Conservation (phyloP, 2,329 filamentous ascomycete genomes). For the Cercospora nicotianae region DNA sequence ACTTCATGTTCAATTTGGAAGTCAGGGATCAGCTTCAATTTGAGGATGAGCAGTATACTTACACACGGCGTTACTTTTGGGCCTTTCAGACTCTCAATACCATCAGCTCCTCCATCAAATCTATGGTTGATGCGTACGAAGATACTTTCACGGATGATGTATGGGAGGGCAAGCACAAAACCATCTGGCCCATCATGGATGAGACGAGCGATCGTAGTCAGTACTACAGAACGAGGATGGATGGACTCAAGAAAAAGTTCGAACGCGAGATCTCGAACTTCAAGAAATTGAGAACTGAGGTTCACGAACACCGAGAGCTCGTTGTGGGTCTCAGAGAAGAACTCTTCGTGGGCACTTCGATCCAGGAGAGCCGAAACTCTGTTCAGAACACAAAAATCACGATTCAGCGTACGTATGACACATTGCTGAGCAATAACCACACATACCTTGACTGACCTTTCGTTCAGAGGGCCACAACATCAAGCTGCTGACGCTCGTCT, state of each 20-base stretch:
- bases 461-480: no score
- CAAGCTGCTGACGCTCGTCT: slow-evolving; percentile 60
- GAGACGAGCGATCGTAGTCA: slow-evolving; percentile 48
- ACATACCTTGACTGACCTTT: no score
- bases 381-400: slow-evolving; percentile 57
- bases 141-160: slow-evolving; percentile 61
- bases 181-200: slow-evolving; percentile 57
- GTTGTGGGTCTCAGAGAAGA: slow-evolving; percentile 61
- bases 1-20: slow-evolving; percentile 60
- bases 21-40: slow-evolving; percentile 61
- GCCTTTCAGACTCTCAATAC: slow-evolving; percentile 62
- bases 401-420: slow-evolving; percentile 46
- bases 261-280: slow-evolving; percentile 55
- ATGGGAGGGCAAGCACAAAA: slow-evolving; percentile 57
- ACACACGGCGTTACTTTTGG: slow-evolving; percentile 63
- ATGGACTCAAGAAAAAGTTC: slow-evolving; percentile 50
- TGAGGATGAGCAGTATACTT: slow-evolving; percentile 62
- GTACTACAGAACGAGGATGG: slow-evolving; percentile 54
- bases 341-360: slow-evolving; percentile 63
- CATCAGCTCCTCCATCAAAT: slow-evolving; percentile 60
- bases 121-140: slow-evolving; percentile 58
- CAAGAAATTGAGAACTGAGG: slow-evolving; percentile 50
- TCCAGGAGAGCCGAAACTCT: slow-evolving; percentile 61
- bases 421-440: no score
- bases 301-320: slow-evolving; percentile 56